phyloP scores from a whole-genome alignment of 768 basidiomycete genomes.

The Suillus subluteus region DNA sequence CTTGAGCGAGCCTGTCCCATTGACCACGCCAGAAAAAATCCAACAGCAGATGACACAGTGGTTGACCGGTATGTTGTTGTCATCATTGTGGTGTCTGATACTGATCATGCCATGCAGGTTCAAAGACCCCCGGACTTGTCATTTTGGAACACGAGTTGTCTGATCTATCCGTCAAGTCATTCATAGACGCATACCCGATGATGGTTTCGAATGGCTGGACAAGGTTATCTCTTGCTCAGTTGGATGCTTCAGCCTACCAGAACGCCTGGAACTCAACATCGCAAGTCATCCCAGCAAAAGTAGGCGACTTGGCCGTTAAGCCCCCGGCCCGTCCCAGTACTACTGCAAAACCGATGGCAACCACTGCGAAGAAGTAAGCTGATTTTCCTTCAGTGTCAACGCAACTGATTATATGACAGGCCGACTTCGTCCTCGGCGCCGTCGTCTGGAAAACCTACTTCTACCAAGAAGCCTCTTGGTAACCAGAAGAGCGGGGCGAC shows the following conservation, averaged over 20 bases:
- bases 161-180: slow-evolving; percentile 60
- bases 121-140: slow-evolving; percentile 79
- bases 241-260: slow-evolving; percentile 49
- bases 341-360: not conserved
- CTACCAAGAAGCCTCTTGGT: slow-evolving; percentile 28
- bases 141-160: slow-evolving; percentile 85
- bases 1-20: slow-evolving; percentile 41
- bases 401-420: slow-evolving; percentile 12
- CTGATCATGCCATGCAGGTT: slow-evolving; percentile 40
- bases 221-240: slow-evolving; percentile 54
- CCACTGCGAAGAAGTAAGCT: slow-evolving; percentile 15
- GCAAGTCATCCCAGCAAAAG: slow-evolving; percentile 27
- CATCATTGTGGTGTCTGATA: slow-evolving; percentile 3
- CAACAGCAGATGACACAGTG: slow-evolving; percentile 55
- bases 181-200: slow-evolving; percentile 65
- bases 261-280: slow-evolving; percentile 43
- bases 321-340: slow-evolving; percentile 4
- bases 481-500: slow-evolving; percentile 39
- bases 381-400: not conserved
- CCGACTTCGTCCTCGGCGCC: slow-evolving; percentile 5
- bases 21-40: slow-evolving; percentile 52
- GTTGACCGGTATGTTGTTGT: slow-evolving; percentile 48
- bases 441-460: slow-evolving; percentile 12
- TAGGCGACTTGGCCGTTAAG: slow-evolving; percentile 24
- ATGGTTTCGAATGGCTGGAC: slow-evolving; percentile 76